Conservation (phyloP, 352 stramenopile genomes). For the Globisporangium cylindrosporum region DNA sequence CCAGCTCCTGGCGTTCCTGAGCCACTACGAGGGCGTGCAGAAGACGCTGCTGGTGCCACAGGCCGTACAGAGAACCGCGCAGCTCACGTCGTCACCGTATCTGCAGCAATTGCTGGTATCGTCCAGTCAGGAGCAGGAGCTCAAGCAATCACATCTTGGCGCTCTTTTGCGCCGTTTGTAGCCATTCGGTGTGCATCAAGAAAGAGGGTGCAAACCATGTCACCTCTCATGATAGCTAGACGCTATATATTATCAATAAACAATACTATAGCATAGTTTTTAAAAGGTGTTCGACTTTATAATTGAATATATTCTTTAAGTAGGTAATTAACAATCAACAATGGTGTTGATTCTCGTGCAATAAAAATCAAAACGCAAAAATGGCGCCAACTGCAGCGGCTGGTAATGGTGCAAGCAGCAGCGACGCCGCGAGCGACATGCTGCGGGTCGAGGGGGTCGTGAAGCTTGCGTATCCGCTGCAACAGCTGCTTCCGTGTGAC, state of each 20-base stretch:
- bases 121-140: constrained; percentile 43
- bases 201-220: background rate
- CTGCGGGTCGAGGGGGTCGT: constrained; percentile 39
- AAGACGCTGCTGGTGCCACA: constrained; percentile 35
- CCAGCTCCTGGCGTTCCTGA: constrained; percentile 56
- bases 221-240: too few species aligned
- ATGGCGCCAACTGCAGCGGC: background rate
- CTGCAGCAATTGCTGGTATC: constrained; percentile 51
- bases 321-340: background rate
- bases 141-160: constrained; percentile 42
- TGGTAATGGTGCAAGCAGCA: background rate
- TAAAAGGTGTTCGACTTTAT: too few species aligned
- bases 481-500: constrained; percentile 20
- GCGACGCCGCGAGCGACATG: constrained; percentile 10
- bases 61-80: constrained; percentile 36
- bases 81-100: constrained; percentile 64
- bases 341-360: background rate
- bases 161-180: constrained; percentile 41
- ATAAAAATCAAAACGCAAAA: constrained; percentile 4
- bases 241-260: too few species aligned
- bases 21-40: constrained; percentile 33
- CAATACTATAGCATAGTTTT: too few species aligned
- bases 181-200: background rate
- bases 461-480: constrained; percentile 62
- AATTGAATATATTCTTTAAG: too few species aligned